Percentiles rank a stretch among this genome's conserved stretches.
Evolutionary conservation across 345 rosid species (phyloP).

Genomic region (Eucalyptus tenuipes): DNA sequence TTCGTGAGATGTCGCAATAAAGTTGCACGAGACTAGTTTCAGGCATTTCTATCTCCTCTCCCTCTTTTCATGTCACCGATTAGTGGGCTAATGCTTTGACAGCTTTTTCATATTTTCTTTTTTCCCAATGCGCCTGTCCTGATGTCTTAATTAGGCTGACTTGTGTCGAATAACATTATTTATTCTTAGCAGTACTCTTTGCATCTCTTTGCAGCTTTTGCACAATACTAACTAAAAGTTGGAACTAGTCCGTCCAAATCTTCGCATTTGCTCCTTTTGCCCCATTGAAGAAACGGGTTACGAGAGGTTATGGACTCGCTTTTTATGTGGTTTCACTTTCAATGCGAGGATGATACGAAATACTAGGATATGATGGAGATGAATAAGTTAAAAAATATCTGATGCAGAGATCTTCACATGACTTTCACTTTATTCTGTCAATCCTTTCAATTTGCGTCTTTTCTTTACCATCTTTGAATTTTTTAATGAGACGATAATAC

Average conservation of each 20-base stretch:
- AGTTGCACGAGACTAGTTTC: neutral
- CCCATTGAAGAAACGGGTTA: neutral
- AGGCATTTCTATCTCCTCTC: neutral
- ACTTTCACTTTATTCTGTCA: neutral
- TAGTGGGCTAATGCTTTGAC: neutral
- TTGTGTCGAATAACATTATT: neutral
- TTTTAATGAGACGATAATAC: neutral
- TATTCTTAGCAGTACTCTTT: neutral
- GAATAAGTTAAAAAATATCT: neutral
- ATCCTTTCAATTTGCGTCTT: neutral
- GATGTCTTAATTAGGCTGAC: neutral
- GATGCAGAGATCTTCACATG: neutral
- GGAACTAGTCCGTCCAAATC: neutral
- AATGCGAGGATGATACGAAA: neutral
- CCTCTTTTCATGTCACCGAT: neutral
- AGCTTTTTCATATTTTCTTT: neutral
- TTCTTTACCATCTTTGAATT: neutral
- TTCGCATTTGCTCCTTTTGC: neutral
- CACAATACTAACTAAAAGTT: neutral
- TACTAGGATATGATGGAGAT: neutral
- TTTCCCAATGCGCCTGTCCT: neutral
- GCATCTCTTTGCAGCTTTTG: neutral
- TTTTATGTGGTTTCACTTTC: neutral
- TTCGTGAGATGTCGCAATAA: neutral
- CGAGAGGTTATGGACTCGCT: neutral